These are phyloP conservation scores for Pharnaceum exiguum DNA, from an alignment of 148 eudicot species.

Conservation along the genomic window DNA sequence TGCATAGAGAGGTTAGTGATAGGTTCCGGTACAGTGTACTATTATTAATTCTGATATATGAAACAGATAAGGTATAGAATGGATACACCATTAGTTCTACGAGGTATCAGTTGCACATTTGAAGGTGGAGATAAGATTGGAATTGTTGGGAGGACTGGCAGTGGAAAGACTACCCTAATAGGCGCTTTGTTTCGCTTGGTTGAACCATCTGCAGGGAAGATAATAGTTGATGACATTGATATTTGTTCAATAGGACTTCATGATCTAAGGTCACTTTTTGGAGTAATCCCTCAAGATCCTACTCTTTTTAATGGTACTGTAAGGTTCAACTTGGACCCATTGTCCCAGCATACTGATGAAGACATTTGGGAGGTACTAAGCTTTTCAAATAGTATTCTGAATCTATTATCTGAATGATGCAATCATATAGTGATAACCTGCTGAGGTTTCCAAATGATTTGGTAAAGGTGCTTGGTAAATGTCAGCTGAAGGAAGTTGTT, in stretches of 20 bases:
- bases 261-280: slow-evolving; percentile 9
- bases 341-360: slow-evolving; percentile 32
- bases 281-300: slow-evolving; percentile 16
- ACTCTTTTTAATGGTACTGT: slow-evolving; percentile 26
- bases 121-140: slow-evolving; percentile 42
- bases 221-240: slow-evolving; percentile 11
- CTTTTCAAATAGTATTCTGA: not conserved
- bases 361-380: slow-evolving; percentile 37
- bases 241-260: slow-evolving; percentile 16
- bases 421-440: not conserved
- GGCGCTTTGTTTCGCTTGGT: slow-evolving; percentile 22
- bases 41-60: too few relatives aligned
- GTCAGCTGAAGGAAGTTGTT: slow-evolving; percentile 33
- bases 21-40: too few relatives aligned
- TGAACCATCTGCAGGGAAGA: slow-evolving; percentile 17
- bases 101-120: slow-evolving; percentile 34
- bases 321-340: slow-evolving; percentile 39
- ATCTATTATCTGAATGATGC: not conserved
- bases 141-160: slow-evolving; percentile 37
- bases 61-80: slow-evolving; percentile 33
- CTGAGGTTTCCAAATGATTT: not conserved
- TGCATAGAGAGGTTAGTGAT: not conserved
- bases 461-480: slow-evolving; percentile 37
- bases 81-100: slow-evolving; percentile 32
- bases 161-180: slow-evolving; percentile 35